Base-by-base conservation (phyloP, 2,329 filamentous ascomycete genomes). In the Mariannaea sp. region DNA sequence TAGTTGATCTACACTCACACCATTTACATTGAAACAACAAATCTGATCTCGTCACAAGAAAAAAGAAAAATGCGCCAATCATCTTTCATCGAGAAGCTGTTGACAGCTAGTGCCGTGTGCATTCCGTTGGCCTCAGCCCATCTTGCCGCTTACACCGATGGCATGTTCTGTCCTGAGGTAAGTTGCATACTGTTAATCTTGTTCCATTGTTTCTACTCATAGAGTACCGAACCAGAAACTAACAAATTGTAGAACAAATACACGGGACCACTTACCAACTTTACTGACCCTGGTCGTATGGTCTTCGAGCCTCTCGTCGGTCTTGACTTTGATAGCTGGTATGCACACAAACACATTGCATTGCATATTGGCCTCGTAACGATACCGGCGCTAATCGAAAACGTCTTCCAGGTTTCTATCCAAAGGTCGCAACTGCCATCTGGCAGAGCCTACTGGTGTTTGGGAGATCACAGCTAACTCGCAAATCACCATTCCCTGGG, bases 301-400 rank as follows among this genome's bases (percentile, higher is more conserved):
- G 39, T 50, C 13, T 50, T 50, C 22, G 47, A 50, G 17, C 47
- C 47, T 36, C 39, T 50, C 16, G 35, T 36, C 29, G 4, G 43
- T 16, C 47, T 50, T 24, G 47, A 50, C 27, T 50, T 50, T 43
- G 47, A 50, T 50, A 50, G 47, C 39, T 50, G 47, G 47, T 49
- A 49, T 33, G 45, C 5, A 1, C 14, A 16, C 3, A 10, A 30
- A 7, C 26, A 22, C 13, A 19, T 19, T 4, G 7, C 35, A 16
- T 19, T 16, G 4, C 27, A 5, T 0, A 8, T 5, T 16, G 4
- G 16, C n/a, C 4, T 1, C 3, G 9, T 10, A 26, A 8, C 19
- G 5, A 5, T 4, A 13, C 3, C 9, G 8, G 8, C 8, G 17
- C 36, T 49, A 22, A 49, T 10, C 7, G 13, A 2, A 3, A 8